Percentiles rank a stretch among this genome's conserved stretches.
These are phyloP conservation scores for Fusarium cicatricum DNA, from an alignment of 2,329 filamentous ascomycete species.

Conservation along the genomic window DNA sequence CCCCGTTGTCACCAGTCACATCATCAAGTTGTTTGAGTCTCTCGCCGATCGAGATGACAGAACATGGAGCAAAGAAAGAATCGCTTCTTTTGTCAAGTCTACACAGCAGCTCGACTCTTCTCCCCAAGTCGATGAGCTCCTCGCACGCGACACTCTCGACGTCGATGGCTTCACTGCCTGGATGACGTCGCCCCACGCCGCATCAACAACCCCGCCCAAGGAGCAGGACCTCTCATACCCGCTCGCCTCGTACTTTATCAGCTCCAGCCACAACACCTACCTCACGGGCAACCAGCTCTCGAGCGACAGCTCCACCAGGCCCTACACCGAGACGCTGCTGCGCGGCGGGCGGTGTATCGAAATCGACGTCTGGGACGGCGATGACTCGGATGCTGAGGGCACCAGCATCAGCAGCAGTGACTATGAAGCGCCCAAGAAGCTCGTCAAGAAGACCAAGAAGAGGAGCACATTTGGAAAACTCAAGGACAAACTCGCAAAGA, in stretches of 20 bases:
- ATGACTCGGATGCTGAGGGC: slow-evolving; percentile 70
- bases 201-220: slow-evolving; percentile 51
- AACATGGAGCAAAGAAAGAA: slow-evolving; percentile 57
- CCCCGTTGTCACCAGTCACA: slow-evolving; percentile 50
- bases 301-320: slow-evolving; percentile 85
- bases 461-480: slow-evolving; percentile 67
- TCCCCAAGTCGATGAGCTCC: slow-evolving; percentile 37
- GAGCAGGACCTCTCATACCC: slow-evolving; percentile 73
- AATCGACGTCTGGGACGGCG: slow-evolving; percentile 95
- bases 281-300: slow-evolving; percentile 88
- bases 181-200: slow-evolving; percentile 61
- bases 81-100: slow-evolving; percentile 55
- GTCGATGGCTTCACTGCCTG: slow-evolving; percentile 61
- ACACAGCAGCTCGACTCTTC: slow-evolving; percentile 54
- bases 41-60: slow-evolving; percentile 51
- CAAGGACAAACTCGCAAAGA: slow-evolving; percentile 64
- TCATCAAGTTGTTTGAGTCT: slow-evolving; percentile 56
- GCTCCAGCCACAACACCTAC: slow-evolving; percentile 95
- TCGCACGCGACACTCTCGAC: slow-evolving; percentile 51
- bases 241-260: slow-evolving; percentile 91
- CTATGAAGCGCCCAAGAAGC: slow-evolving; percentile 57
- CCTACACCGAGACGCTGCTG: slow-evolving; percentile 84
- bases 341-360: slow-evolving; percentile 91
- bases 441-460: slow-evolving; percentile 61
- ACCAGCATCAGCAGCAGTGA: slow-evolving; percentile 56